Base-by-base conservation (phyloP, 441 rosid species). In the Gossypium lobatum region DNA sequence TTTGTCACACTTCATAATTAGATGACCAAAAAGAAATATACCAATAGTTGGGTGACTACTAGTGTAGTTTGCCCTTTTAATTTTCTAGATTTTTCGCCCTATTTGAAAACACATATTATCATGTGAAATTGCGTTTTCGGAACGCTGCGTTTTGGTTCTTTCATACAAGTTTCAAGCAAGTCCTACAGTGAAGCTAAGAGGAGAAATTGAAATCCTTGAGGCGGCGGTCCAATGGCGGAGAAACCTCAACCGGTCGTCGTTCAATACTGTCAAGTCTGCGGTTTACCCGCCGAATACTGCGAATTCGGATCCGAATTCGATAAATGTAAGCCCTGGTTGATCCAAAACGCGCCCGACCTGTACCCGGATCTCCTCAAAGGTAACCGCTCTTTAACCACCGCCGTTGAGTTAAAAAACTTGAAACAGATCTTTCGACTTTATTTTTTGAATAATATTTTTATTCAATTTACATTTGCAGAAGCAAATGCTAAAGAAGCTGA, bases 311-410 rank as follows among this genome's bases (percentile, higher is more conserved):
- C 93, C 74, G 88, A 87, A 74, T 83, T 90, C 69, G 88, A 80
- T 28, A 87, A 82, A 75, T 88, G 95, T 84, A 87, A 87, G 72
- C 91, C 89, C 39, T 88, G 93, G 93, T 77, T 90, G 80, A 78
- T 88, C 86, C 81, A 77, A 77, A 90, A 88, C 86, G 85, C 88
- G 1, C 85, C 89, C 53, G 85, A 85, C 63, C 84, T 88, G 48
- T 90, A 90, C 70, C 91, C 91, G 1, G 87, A 88, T 83, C 90
- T 85, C 70, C 45, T 78, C 52, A 63, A 80, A 78, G 88, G 88
- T 75, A 59, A 46, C 34, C 37, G 53, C 57, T 58, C 46, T 16
- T 42, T 59, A n/a, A 39, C 70, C 45, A 6, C 26, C 9, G 46
- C 64, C 57, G 7, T 55, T 13, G 37, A 5, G 64, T 59, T 59